Evolutionary conservation across 164 flowering plant species (phyloP), one percentile per base, ranked within the genome.

Genomic region (Warburgia ugandensis): DNA sequence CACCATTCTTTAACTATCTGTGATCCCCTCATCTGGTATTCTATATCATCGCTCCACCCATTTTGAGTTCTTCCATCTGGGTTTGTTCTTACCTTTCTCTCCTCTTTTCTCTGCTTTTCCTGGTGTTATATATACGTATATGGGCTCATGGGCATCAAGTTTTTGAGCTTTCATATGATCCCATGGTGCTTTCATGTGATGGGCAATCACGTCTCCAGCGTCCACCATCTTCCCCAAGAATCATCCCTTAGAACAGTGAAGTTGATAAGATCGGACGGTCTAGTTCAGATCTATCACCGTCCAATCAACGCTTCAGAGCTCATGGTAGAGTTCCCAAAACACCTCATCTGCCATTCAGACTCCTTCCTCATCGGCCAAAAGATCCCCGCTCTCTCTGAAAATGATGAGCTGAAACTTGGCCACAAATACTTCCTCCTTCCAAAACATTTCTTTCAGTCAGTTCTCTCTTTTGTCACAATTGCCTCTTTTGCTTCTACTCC

Each of bases 361-460:
- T 71, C 77, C 2, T 73, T 83, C 56, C 73, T 67, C 73, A 80
- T 83, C 14, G 91, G 91, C 4, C 77, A 75, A 61, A 80, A 72
- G 56, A 75, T 78, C 33, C 82, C 77, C 1, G 30, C 81, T 12
- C 66, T 83, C 4, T 71, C 82, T n/a, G 62, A 63, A 3, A 30
- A 61, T 25, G 82, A 78, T 17, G 27, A 64, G 54, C 91, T 83
- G 50, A 68, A 70, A 47, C 73, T 65, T 1, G 86, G 91, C 26
- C 74, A 76, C 31, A 73, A 62, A 40, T 83, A 83, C 69, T 80
- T 83, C 37, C 82, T 83, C 48, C 79, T 80, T 12, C 91, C 86
- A 0, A 46, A 29, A 1, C 72, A 62, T 27, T 68, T 68, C 55
- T 83, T 83, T 60, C 77, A 80, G 23, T 64, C 80, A 0, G 84